Percentiles rank a stretch among this genome's conserved stretches.
Conservation (phyloP, 768 basidiomycete genomes). For the Hygrocybe punicea region DNA sequence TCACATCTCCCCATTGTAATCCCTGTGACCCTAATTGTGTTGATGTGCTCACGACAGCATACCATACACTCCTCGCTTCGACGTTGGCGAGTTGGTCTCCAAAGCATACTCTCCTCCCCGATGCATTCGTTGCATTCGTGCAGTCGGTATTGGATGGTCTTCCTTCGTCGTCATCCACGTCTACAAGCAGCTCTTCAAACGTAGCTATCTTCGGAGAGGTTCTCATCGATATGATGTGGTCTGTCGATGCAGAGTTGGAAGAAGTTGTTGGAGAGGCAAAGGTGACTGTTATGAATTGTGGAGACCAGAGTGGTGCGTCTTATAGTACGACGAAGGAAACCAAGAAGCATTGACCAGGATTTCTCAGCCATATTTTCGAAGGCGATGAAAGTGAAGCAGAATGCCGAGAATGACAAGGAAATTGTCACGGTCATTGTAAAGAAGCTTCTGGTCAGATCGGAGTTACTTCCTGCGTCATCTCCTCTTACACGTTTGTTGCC, state of each 20-base stretch:
- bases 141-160: slow-evolving; percentile 56
- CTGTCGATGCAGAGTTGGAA: slow-evolving; percentile 72
- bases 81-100: slow-evolving; percentile 56
- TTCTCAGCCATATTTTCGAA: slow-evolving; percentile 30
- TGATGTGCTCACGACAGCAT: slow-evolving; percentile 61
- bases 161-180: slow-evolving; percentile 67
- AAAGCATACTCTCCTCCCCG: slow-evolving; percentile 44
- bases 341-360: slow-evolving; percentile 15
- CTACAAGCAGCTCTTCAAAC: slow-evolving; percentile 47
- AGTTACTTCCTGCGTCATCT: not conserved
- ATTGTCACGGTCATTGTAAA: slow-evolving; percentile 56
- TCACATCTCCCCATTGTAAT: slow-evolving; percentile 59
- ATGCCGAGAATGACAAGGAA: slow-evolving; percentile 62
- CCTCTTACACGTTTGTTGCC: not conserved
- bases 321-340: not conserved
- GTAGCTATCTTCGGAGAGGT: slow-evolving; percentile 57
- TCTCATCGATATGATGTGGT: slow-evolving; percentile 79
- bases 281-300: slow-evolving; percentile 33
- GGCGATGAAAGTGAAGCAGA: slow-evolving; percentile 47
- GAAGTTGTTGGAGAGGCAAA: slow-evolving; percentile 61
- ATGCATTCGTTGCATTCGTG: slow-evolving; percentile 59
- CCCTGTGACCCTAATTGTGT: slow-evolving; percentile 49
- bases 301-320: slow-evolving; percentile 23
- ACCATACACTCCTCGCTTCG: slow-evolving; percentile 64
- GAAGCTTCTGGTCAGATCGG: slow-evolving; percentile 53